A percentile compares a stretch with the other conserved stretches of the same genome.
Evolutionary conservation across 257 asterid species (phyloP).

Genomic region (Apocynum venetum): DNA sequence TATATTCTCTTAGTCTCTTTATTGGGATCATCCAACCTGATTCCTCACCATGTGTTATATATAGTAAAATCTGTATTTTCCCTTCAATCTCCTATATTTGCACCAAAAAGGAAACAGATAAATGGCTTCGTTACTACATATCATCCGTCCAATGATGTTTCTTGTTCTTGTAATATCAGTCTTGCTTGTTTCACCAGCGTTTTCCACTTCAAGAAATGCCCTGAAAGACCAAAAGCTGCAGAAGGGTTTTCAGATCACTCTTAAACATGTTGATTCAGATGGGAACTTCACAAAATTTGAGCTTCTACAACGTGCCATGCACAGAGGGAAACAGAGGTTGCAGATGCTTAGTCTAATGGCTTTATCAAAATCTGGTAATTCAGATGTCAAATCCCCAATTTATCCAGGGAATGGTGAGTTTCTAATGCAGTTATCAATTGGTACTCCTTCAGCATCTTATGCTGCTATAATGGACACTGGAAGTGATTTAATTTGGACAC

Average conservation of each 20-base stretch:
- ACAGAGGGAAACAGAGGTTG: slow-evolving; percentile 52
- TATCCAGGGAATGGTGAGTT: slow-evolving; percentile 86
- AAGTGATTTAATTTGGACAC: slow-evolving; percentile 72
- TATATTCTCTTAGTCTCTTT: background rate
- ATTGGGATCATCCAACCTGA: background rate
- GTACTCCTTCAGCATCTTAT: slow-evolving; percentile 51
- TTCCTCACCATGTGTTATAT: background rate
- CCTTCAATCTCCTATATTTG: too few species aligned
- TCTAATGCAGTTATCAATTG: slow-evolving; percentile 61
- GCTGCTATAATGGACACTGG: slow-evolving; percentile 73
- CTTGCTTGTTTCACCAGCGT: slow-evolving; percentile 27
- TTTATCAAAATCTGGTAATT: slow-evolving; percentile 29
- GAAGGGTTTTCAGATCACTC: slow-evolving; percentile 50
- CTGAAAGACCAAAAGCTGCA: slow-evolving; percentile 4
- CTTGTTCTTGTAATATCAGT: slow-evolving; percentile 15
- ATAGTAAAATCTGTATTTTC: background rate
- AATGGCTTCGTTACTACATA: slow-evolving; percentile 26
- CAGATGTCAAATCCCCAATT: slow-evolving; percentile 41
- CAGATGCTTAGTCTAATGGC: slow-evolving; percentile 43
- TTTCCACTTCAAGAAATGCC: slow-evolving; percentile 41
- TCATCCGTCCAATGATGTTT: background rate
- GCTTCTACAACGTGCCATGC: slow-evolving; percentile 60
- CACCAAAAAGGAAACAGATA: background rate
- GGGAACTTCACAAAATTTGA: slow-evolving; percentile 56
- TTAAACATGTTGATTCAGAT: slow-evolving; percentile 57